Conservation (phyloP, 371 early-diverging fungal species). For the Haplosporangium sp. region DNA sequence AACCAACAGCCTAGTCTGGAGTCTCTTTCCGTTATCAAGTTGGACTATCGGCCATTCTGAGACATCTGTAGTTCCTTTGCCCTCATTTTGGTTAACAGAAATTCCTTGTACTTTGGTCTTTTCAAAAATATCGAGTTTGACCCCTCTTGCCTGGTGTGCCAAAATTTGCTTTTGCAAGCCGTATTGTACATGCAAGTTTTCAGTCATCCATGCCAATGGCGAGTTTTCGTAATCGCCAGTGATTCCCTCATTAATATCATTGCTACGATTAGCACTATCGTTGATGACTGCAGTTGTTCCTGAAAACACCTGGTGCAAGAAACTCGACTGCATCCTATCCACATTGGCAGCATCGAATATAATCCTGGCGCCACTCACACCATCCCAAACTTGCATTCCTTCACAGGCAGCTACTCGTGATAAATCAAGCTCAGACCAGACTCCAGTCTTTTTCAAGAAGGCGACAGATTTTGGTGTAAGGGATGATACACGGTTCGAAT, state of each 20-base stretch:
- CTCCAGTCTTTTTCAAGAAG: slow-evolving; percentile 73
- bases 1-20: slow-evolving; percentile 73
- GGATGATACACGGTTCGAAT: slow-evolving; percentile 82
- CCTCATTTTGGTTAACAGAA: slow-evolving; percentile 13
- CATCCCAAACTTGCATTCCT: slow-evolving; percentile 85
- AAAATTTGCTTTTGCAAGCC: slow-evolving; percentile 64
- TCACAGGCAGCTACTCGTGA: slow-evolving; percentile 68
- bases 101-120: slow-evolving; percentile 69
- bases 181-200: slow-evolving; percentile 67
- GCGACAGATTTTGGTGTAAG: slow-evolving; percentile 69
- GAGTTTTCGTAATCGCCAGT: slow-evolving; percentile 51
- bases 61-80: slow-evolving; percentile 45
- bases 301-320: slow-evolving; percentile 46
- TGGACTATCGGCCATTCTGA: slow-evolving; percentile 74
- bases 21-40: slow-evolving; percentile 65
- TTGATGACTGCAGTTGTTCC: slow-evolving; percentile 57
- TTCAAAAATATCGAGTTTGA: slow-evolving; percentile 65
- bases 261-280: slow-evolving; percentile 64
- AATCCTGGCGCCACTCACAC: slow-evolving; percentile 71
- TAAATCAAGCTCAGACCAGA: slow-evolving; percentile 67
- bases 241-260: slow-evolving; percentile 61
- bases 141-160: slow-evolving; percentile 59
- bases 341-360: slow-evolving; percentile 67
- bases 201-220: slow-evolving; percentile 60
- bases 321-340: slow-evolving; percentile 32